A percentile compares a stretch with the other conserved stretches of the same genome.
Evolutionary conservation across 108 stramenopile genomes (phyloP).

Genomic region (Discostella stelligeroides): DNA sequence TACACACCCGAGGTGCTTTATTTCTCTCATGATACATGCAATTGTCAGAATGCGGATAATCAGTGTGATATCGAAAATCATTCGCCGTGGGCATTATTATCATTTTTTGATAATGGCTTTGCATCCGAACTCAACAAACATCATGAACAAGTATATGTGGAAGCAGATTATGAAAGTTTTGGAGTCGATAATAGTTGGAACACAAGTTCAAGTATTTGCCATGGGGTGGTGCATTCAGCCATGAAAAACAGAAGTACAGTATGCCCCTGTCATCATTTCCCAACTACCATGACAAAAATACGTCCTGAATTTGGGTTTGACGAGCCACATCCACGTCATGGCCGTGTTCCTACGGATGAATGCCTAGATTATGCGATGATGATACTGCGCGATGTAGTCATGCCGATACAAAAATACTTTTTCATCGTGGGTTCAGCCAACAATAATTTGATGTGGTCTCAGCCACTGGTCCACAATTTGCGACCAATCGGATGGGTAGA

Average conservation of each 20-base stretch:
- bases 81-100: conserved; percentile 43
- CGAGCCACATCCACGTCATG: conserved; percentile 89
- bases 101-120: conserved; percentile 22
- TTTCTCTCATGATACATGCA: conserved; percentile 42
- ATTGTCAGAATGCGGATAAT: not conserved
- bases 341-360: conserved; percentile 69
- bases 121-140: not conserved
- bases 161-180: not conserved
- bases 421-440: conserved; percentile 2
- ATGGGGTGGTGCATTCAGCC: not conserved
- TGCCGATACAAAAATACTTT: conserved; percentile 67
- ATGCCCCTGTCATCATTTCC: conserved; percentile 27
- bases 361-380: conserved; percentile 62
- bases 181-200: conserved; percentile 4
- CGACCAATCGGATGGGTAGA: conserved; percentile 10
- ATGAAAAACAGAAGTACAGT: not conserved
- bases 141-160: conserved; percentile 2
- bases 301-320: conserved; percentile 86
- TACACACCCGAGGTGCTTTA: conserved; percentile 44
- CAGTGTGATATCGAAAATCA: not conserved
- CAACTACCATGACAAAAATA: conserved; percentile 68
- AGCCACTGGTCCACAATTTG: not conserved
- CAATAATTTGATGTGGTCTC: not conserved
- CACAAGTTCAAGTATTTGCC: not conserved
- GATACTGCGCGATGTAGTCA: conserved; percentile 60